A percentile compares a stretch with the other conserved stretches of the same genome.
Evolutionary conservation across 257 asterid genomes (phyloP).

Genomic region (Gentiana straminea): DNA sequence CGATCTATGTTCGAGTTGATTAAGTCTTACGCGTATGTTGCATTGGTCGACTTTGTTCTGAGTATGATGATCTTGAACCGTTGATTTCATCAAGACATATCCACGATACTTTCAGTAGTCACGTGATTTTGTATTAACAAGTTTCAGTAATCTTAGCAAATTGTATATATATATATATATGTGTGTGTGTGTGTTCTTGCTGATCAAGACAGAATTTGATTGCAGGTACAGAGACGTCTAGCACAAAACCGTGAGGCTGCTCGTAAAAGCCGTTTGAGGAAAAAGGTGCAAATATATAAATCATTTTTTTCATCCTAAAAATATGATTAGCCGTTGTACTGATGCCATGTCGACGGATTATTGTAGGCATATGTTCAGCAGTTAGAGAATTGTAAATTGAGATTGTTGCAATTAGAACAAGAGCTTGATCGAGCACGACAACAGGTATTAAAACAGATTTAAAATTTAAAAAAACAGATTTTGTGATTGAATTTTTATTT

Average conservation of each 20-base stretch:
- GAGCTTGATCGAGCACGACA: constrained; percentile 64
- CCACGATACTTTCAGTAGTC: no score
- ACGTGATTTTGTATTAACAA: no score
- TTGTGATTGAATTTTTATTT: not conserved
- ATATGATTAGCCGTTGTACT: not conserved
- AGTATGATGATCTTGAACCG: not conserved
- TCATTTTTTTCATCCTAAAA: no score
- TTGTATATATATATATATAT: no score
- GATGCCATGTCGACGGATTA: constrained; percentile 6
- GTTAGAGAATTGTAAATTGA: constrained; percentile 63
- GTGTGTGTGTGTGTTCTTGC: no score
- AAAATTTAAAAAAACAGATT: not conserved
- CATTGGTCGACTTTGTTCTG: not conserved
- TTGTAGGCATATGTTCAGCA: constrained; percentile 91
- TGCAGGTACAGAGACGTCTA: constrained; percentile 72
- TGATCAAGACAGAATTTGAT: not conserved
- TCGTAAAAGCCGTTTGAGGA: constrained; percentile 78
- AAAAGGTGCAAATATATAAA: constrained; percentile 35
- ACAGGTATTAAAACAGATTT: constrained; percentile 29
- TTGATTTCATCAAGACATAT: not conserved
- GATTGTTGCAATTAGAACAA: constrained; percentile 77
- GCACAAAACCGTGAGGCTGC: constrained; percentile 99
- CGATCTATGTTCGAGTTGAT: not conserved
- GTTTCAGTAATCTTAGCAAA: no score
- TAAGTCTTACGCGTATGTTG: not conserved